Evolutionary conservation across 2,329 filamentous ascomycete species (phyloP), one percentile per base, ranked within the genome.

Genomic region (Fusarium pseudocircinatum): DNA sequence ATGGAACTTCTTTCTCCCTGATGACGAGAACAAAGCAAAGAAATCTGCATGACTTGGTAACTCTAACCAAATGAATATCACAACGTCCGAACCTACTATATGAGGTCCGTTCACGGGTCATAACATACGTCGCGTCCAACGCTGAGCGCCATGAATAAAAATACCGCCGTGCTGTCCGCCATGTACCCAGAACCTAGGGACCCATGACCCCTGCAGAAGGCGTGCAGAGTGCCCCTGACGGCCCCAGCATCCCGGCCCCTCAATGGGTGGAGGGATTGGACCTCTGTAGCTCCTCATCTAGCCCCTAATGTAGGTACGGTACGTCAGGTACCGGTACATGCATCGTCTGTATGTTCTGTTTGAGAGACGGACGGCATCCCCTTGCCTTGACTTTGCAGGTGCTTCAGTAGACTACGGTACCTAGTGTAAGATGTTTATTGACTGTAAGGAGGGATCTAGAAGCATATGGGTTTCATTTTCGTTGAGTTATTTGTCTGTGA

Each of bases 251-350:
- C 43, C 40, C 36, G 61, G 69, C 63, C 67, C 66, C 66, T 60
- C 50, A 46, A 46, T 50, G 39, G 28, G 24, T 50, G 65, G 44
- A 65, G 24, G 30, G 65, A 69, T 69, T 65, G 57, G 72, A 37
- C 34, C 44, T 60, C 46, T 67, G 71, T 50, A 62, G 71, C 63
- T 74, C 72, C 72, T 69, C 50, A 70, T 74, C 58, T 69, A 61
- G 67, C 72, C 72, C 72, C 72, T 74, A 74, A 74, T 74, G 72
- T 74, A 74, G 72, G 72, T 75, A 74, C 67, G 49, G 67, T 49
- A 63, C 57, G 28, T 60, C n/a, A 58, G 24, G 59, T 56, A 60
- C 37, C 40, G 20, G 58, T 56, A 60, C 36, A 42, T 61, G 56
- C 32, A 74, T 52, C 26, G 59, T 56, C 44, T 36, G 20, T 56